A percentile compares a stretch with the other conserved stretches of the same genome.
Conservation (phyloP, 2,329 filamentous ascomycete species). For the Aplosporella prunicola region DNA sequence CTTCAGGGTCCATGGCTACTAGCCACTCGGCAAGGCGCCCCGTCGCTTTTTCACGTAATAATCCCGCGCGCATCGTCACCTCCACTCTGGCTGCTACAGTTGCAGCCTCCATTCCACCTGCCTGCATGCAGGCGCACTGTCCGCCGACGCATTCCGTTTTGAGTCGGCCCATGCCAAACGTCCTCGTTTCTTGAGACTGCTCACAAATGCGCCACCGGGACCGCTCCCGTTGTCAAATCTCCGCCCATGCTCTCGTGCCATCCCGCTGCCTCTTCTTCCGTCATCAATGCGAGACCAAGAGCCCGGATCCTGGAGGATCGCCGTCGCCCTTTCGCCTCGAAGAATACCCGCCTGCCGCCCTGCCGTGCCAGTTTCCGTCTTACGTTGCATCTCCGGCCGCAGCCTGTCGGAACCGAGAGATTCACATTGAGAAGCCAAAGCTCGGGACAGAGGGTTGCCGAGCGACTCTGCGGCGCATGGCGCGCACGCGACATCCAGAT, state of each 20-base stretch:
- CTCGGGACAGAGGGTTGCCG: too few species aligned
- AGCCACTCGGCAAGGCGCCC: too few species aligned
- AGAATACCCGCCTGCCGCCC: slow-evolving; percentile 1
- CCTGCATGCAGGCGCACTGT: slow-evolving; percentile 4
- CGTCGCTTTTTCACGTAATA: too few species aligned
- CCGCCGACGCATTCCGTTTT: too few species aligned
- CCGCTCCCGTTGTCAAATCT: background rate
- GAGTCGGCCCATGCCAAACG: slow-evolving; percentile 2
- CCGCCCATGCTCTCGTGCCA: too few species aligned
- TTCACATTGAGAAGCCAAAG: too few species aligned
- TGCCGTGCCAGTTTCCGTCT: slow-evolving; percentile 6
- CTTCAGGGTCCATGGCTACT: too few species aligned
- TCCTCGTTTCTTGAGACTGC: too few species aligned
- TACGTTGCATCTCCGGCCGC: background rate
- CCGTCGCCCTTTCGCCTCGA: slow-evolving; percentile 2
- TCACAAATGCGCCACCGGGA: slow-evolving; percentile 5
- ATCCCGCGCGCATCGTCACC: too few species aligned
- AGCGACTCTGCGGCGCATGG: background rate
- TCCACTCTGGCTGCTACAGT: too few species aligned
- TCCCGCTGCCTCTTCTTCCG: slow-evolving; percentile 1
- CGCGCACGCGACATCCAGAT: too few species aligned
- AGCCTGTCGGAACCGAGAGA: slow-evolving; percentile 1
- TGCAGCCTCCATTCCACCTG: slow-evolving; percentile 2
- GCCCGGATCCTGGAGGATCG: slow-evolving; percentile 9
- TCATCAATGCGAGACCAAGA: slow-evolving; percentile 1